Evolutionary conservation across 2,329 filamentous ascomycete genomes (phyloP), one percentile per base, ranked within the genome.

Genomic region (Colletotrichum plurivorum): DNA sequence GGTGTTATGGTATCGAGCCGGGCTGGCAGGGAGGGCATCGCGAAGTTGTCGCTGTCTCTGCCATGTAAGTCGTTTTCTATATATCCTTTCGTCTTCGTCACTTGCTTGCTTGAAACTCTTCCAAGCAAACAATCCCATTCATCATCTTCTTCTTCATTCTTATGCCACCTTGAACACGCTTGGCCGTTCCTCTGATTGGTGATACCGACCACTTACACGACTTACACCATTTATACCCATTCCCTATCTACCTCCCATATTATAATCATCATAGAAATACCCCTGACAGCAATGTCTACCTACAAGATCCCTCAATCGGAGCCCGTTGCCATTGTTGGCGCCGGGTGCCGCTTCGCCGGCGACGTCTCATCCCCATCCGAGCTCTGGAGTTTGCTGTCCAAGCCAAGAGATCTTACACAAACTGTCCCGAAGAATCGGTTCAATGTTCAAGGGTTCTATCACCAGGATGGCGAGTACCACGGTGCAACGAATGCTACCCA

Each of bases 271-370:
- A 20, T 66, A 69, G 55, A 61, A 41, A 69, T 61, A 69, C 56
- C 63, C 51, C 51, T 20, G 62, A 61, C 67, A 69, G 67, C 51
- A 39, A 69, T 69, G 67, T 69, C 67, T 61, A 67, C 67, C 57
- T 70, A 70, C 48, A 70, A 70, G 46, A 63, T 31, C 13, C 67
- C 67, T 48, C 64, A 54, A 13, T 62, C 67, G 53, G 78, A 80
- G 63, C 80, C 82, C 52, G 83, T 84, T 62, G 82, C 81, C 22
- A 74, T 84, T 36, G 74, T 84, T 49, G 82, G 82, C 56, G 78
- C 56, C 15, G 79, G 74, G 3, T 84, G 81, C 71, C 78, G 82
- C 36, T 81, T 83, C 36, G 77, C 82, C 0, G 81, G 82, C 3
- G 73, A 72, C 49, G 74, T 78, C 1, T 76, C 67, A 15, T 75